These are phyloP conservation scores for Xylariaceae sp. DNA, from an alignment of 2,329 filamentous ascomycete species.

Conservation along the genomic window DNA sequence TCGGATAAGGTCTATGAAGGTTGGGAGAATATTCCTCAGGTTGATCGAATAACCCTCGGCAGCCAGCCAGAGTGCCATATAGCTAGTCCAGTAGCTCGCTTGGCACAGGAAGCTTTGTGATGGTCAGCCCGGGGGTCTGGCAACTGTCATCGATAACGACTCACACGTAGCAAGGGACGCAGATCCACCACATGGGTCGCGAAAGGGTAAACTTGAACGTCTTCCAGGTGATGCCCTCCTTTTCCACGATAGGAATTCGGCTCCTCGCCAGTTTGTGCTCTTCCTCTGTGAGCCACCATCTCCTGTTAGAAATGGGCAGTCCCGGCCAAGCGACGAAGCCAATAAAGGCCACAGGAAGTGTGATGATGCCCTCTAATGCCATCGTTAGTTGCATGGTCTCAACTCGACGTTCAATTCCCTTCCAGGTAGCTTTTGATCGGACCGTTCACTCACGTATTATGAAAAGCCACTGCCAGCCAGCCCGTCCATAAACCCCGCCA, in stretches of 20 bases:
- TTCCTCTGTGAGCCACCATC: slow-evolving; percentile 27
- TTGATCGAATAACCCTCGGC: slow-evolving; percentile 38
- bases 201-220: slow-evolving; percentile 34
- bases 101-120: slow-evolving; percentile 33
- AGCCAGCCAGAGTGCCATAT: slow-evolving; percentile 48
- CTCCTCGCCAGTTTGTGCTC: slow-evolving; percentile 31
- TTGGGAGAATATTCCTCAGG: slow-evolving; percentile 43
- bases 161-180: slow-evolving; percentile 40
- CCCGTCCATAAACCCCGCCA: neutral
- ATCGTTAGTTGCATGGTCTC: slow-evolving; percentile 18
- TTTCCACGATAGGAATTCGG: slow-evolving; percentile 15
- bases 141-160: slow-evolving; percentile 12
- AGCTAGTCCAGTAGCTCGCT: slow-evolving; percentile 35
- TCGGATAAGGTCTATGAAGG: slow-evolving; percentile 38
- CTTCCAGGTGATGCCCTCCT: slow-evolving; percentile 23
- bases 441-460: neutral
- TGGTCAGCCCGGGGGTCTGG: neutral
- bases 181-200: slow-evolving; percentile 45
- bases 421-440: neutral
- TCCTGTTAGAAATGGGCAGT: slow-evolving; percentile 31
- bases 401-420: no score
- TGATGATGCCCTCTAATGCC: slow-evolving; percentile 48
- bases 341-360: slow-evolving; percentile 41
- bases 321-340: slow-evolving; percentile 40
- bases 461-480: slow-evolving; percentile 1